A percentile compares a stretch with the other conserved stretches of the same genome.
Evolutionary conservation across 495 filamentous ascomycete genomes (phyloP).

Genomic region (Aspergillus cavernicola): DNA sequence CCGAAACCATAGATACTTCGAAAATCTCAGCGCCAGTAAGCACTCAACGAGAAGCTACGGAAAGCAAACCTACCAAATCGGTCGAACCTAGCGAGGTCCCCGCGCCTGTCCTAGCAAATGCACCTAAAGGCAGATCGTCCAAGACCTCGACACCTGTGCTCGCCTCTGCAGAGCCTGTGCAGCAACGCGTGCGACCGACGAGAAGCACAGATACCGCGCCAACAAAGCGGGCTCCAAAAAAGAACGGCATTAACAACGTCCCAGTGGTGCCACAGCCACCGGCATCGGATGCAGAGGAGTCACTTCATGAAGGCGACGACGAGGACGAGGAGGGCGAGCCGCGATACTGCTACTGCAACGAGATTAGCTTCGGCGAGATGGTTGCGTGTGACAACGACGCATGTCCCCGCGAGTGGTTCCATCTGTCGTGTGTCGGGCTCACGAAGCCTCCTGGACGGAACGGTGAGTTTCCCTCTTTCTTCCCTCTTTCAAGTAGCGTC

Average conservation of each 20-base stretch:
- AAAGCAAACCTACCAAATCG: constrained; percentile 28
- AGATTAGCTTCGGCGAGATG: constrained; percentile 95
- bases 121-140: constrained; percentile 38
- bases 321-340: constrained; percentile 80
- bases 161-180: constrained; percentile 35
- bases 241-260: constrained; percentile 36
- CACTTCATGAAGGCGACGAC: constrained; percentile 56
- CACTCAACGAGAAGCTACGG: constrained; percentile 31
- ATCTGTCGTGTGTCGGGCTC: constrained; percentile 86
- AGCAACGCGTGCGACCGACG: constrained; percentile 36
- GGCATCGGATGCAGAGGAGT: constrained; percentile 48
- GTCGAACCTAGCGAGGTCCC: constrained; percentile 25
- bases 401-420: constrained; percentile 94
- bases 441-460: constrained; percentile 80
- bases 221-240: constrained; percentile 67
- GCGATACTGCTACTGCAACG: constrained; percentile 89
- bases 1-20: constrained; percentile 24
- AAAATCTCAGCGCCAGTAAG: constrained; percentile 31
- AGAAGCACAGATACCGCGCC: constrained; percentile 38
- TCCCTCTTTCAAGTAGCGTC: constrained; percentile 5
- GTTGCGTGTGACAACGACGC: constrained; percentile 90
- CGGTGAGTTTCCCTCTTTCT: constrained; percentile 52
- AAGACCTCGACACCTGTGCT: constrained; percentile 59
- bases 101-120: constrained; percentile 4
- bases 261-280: constrained; percentile 30